A percentile compares a stretch with the other conserved stretches of the same genome.
Evolutionary conservation across 1,284 basidiomycete genomes (phyloP).

Genomic region (Ustilago lituana): DNA sequence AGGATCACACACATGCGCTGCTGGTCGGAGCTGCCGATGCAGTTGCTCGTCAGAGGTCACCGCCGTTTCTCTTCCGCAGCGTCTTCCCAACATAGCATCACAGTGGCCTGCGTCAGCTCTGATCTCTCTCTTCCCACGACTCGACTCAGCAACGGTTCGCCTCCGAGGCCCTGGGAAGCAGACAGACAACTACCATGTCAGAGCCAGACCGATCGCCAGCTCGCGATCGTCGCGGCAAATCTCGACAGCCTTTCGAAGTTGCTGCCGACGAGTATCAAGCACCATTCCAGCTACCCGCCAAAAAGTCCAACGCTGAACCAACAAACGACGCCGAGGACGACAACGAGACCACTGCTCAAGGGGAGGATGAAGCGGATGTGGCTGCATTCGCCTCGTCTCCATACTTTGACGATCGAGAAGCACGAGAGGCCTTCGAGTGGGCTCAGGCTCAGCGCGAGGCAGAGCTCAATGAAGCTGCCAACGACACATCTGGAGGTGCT

Average conservation of each 20-base stretch:
- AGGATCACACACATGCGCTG: too few relatives aligned
- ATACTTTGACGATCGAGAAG: slow-evolving; percentile 64
- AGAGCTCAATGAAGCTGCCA: slow-evolving; percentile 23
- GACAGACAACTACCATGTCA: slow-evolving; percentile 11
- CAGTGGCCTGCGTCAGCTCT: too few relatives aligned
- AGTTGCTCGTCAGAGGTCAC: too few relatives aligned
- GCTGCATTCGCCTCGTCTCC: slow-evolving; percentile 50
- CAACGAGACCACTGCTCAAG: background rate
- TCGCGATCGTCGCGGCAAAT: slow-evolving; percentile 22
- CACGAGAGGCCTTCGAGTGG: slow-evolving; percentile 59
- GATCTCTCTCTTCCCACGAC: background rate
- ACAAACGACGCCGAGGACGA: background rate
- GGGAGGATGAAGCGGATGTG: slow-evolving; percentile 6
- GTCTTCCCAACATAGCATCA: background rate
- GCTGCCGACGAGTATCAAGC: slow-evolving; percentile 64
- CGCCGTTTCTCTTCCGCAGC: too few relatives aligned
- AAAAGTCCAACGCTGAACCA: slow-evolving; percentile 7
- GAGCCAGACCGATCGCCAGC: slow-evolving; percentile 29
- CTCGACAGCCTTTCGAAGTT: slow-evolving; percentile 45
- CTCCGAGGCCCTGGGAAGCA: slow-evolving; percentile 1
- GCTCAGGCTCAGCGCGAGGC: slow-evolving; percentile 31
- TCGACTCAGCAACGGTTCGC: slow-evolving; percentile 2
- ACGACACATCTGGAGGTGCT: slow-evolving; percentile 6
- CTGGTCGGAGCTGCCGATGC: slow-evolving; percentile 3
- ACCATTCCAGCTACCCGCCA: slow-evolving; percentile 53